A percentile compares a stretch with the other conserved stretches of the same genome.
Conservation (phyloP, 352 stramenopile species). For the Albugo laibachii region DNA sequence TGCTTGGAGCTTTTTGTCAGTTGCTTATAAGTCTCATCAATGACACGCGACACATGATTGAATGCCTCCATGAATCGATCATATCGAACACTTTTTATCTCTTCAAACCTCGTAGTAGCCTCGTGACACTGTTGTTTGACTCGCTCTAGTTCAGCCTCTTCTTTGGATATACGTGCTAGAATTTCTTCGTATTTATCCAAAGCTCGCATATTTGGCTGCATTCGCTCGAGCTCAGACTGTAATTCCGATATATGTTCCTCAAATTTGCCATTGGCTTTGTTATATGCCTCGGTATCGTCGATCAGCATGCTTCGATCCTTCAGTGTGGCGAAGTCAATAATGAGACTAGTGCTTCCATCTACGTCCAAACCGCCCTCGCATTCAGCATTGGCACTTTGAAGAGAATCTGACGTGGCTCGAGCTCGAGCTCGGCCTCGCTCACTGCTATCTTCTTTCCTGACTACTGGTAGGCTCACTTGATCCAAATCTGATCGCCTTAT, state of each 20-base stretch:
- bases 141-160: constrained; percentile 59
- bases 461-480: constrained; percentile 82
- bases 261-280: constrained; percentile 52
- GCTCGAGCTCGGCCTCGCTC: not conserved
- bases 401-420: no score
- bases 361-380: not conserved
- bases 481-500: constrained; percentile 89
- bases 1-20: constrained; percentile 97
- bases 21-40: constrained; percentile 93
- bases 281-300: constrained; percentile 69
- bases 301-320: constrained; percentile 38
- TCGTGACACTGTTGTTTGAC: constrained; percentile 46
- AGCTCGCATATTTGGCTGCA: constrained; percentile 95
- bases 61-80: constrained; percentile 89
- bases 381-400: no score
- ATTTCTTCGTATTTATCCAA: constrained; percentile 79
- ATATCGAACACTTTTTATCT: constrained; percentile 44
- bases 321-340: constrained; percentile 84
- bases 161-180: constrained; percentile 45
- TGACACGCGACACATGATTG: constrained; percentile 80
- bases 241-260: constrained; percentile 46
- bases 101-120: constrained; percentile 45
- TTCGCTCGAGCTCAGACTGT: constrained; percentile 78
- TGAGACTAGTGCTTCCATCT: constrained; percentile 20
- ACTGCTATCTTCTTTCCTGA: constrained; percentile 11